A percentile compares a stretch with the other conserved stretches of the same genome.
phyloP scores from a whole-genome alignment of 2,329 filamentous ascomycete genomes.

The Ilyonectria destructans region DNA sequence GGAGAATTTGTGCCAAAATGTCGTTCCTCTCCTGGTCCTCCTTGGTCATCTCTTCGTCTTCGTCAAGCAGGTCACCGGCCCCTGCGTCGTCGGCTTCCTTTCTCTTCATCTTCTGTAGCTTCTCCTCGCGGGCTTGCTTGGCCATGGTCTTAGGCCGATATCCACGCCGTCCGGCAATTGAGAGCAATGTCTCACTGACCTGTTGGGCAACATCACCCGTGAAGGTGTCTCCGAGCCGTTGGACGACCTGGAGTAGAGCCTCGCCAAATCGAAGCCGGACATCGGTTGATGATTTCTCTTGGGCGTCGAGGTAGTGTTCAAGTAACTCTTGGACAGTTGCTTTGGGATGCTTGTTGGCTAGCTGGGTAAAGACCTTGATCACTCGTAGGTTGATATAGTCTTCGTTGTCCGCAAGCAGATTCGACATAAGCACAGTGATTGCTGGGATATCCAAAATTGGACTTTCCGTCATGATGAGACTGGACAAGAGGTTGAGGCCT shows the following conservation, averaged over 20 bases:
- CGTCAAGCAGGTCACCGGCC: constrained; percentile 57
- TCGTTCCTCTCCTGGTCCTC: constrained; percentile 65
- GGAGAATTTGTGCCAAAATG: constrained; percentile 72
- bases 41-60: constrained; percentile 64
- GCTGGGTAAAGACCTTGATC: constrained; percentile 75
- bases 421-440: constrained; percentile 75
- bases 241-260: constrained; percentile 75
- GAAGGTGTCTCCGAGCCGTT: constrained; percentile 72
- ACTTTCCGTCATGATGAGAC: constrained; percentile 69
- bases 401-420: constrained; percentile 76
- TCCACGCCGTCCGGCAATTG: constrained; percentile 76
- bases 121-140: constrained; percentile 68
- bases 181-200: constrained; percentile 73
- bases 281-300: constrained; percentile 73
- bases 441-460: constrained; percentile 78
- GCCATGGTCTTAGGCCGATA: constrained; percentile 73
- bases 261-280: constrained; percentile 79
- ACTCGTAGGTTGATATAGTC: constrained; percentile 81
- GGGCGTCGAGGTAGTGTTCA: constrained; percentile 77
- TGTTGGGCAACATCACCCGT: constrained; percentile 66
- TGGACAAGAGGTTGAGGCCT: constrained; percentile 73
- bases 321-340: constrained; percentile 75
- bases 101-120: constrained; percentile 64
- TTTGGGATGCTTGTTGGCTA: constrained; percentile 75
- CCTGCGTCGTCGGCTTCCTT: constrained; percentile 67